These are phyloP conservation scores for Cryptococcus sp. DNA, from an alignment of 1,284 basidiomycete genomes.

Conservation along the genomic window DNA sequence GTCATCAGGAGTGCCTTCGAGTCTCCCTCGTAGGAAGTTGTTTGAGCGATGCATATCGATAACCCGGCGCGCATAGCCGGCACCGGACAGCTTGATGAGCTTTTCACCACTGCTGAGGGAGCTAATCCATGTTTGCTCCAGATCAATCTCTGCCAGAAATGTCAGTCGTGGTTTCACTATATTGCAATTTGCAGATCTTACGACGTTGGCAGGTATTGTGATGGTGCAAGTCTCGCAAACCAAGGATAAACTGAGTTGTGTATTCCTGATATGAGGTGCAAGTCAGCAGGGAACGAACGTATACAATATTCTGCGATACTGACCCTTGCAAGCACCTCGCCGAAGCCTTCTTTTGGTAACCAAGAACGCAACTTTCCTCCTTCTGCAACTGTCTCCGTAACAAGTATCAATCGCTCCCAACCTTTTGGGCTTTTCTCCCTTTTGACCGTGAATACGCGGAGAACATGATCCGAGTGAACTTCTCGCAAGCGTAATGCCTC, in stretches of 20 bases:
- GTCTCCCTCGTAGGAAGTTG: conserved; percentile 40
- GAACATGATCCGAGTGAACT: conserved; percentile 36
- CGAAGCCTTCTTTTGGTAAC: conserved; percentile 44
- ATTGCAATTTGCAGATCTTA: conserved; percentile 13
- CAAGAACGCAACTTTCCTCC: conserved; percentile 43
- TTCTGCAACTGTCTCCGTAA: conserved; percentile 42
- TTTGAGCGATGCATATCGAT: conserved; percentile 52
- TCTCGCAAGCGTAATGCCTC: conserved; percentile 40
- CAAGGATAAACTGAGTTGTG: conserved; percentile 45
- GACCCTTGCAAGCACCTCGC: conserved; percentile 43
- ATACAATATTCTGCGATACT: conserved; percentile 3
- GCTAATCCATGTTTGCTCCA: conserved; percentile 39
- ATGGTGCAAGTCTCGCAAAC: conserved; percentile 43
- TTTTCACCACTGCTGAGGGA: conserved; percentile 25
- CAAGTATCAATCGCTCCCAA: conserved; percentile 46
- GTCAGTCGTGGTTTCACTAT: not conserved
- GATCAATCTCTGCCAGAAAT: conserved; percentile 36
- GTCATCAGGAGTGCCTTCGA: conserved; percentile 40
- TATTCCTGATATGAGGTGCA: conserved; percentile 32
- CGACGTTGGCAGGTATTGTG: conserved; percentile 46
- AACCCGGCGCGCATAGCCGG: conserved; percentile 46
- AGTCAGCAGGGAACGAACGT: not conserved
- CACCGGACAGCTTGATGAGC: conserved; percentile 44
- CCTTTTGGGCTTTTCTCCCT: conserved; percentile 45
- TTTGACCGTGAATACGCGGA: conserved; percentile 42